Percentiles rank a stretch among this genome's conserved stretches.
Conservation (phyloP, 768 basidiomycete genomes). For the Leccinum arenicola region DNA sequence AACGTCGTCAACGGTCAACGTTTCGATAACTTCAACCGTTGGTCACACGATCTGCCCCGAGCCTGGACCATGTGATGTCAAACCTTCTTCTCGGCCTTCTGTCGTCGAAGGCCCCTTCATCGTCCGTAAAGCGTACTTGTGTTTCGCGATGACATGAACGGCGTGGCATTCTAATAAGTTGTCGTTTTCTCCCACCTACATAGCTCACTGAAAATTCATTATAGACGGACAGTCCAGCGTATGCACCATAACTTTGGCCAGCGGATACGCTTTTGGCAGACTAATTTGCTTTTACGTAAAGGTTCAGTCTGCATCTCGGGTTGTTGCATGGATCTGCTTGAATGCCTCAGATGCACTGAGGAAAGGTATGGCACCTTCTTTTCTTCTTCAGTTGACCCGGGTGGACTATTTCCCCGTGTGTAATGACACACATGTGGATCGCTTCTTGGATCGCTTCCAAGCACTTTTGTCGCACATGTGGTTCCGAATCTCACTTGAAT, state of each 20-base stretch:
- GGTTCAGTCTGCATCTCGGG: neutral
- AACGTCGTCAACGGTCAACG: too few species aligned
- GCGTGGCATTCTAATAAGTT: neutral
- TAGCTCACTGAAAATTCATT: neutral
- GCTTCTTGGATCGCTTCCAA: neutral
- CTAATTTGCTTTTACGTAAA: neutral
- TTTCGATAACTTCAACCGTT: neutral
- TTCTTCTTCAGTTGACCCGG: neutral
- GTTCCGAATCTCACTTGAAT: neutral
- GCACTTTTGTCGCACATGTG: neutral
- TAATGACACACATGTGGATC: neutral
- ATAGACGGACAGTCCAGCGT: neutral
- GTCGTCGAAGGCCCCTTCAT: neutral
- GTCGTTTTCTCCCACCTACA: neutral
- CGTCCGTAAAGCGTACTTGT: neutral
- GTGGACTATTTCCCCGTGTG: neutral
- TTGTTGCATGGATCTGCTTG: neutral
- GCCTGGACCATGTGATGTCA: neutral
- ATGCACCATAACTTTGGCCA: neutral
- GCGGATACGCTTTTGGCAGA: neutral
- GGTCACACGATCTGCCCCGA: neutral
- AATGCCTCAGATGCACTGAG: neutral
- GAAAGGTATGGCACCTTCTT: slow-evolving; percentile 2
- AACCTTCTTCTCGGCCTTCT: neutral
- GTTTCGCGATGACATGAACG: neutral